phyloP scores from a whole-genome alignment of 805 yeast species.

The Saccharomycopsis vini region DNA sequence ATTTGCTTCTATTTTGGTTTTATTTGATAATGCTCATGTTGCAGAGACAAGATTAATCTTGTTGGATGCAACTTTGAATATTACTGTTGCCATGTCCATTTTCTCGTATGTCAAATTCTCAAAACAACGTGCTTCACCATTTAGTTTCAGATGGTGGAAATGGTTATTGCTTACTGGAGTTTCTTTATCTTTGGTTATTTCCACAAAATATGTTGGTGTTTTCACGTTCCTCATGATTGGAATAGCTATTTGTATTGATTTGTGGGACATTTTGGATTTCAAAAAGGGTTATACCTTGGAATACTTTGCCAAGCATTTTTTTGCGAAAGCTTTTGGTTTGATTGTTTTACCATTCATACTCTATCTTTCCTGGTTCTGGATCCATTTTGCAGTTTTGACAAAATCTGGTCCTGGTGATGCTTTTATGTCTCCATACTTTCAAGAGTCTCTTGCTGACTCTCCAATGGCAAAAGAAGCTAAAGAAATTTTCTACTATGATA shows the following conservation, averaged over 20 bases:
- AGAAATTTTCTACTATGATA: constrained; percentile 66
- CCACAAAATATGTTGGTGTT: constrained; percentile 94
- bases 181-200: constrained; percentile 80
- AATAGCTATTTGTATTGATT: constrained; percentile 70
- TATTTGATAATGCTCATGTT: constrained; percentile 85
- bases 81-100: constrained; percentile 75
- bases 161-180: constrained; percentile 86
- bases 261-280: constrained; percentile 80
- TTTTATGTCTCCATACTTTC: constrained; percentile 93
- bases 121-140: constrained; percentile 58
- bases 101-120: constrained; percentile 74
- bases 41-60: constrained; percentile 85
- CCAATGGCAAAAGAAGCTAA: constrained; percentile 63
- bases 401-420: constrained; percentile 94
- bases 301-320: constrained; percentile 57
- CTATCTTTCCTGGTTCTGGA: constrained; percentile 83
- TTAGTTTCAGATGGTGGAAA: constrained; percentile 67
- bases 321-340: constrained; percentile 62
- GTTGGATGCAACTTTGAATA: constrained; percentile 80
- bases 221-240: constrained; percentile 88
- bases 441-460: constrained; percentile 83
- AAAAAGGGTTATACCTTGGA: constrained; percentile 47
- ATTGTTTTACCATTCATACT: constrained; percentile 73
- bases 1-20: constrained; percentile 66
- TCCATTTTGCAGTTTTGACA: constrained; percentile 74